Conservation (phyloP, 352 stramenopile genomes). For the Pythium volutum region DNA sequence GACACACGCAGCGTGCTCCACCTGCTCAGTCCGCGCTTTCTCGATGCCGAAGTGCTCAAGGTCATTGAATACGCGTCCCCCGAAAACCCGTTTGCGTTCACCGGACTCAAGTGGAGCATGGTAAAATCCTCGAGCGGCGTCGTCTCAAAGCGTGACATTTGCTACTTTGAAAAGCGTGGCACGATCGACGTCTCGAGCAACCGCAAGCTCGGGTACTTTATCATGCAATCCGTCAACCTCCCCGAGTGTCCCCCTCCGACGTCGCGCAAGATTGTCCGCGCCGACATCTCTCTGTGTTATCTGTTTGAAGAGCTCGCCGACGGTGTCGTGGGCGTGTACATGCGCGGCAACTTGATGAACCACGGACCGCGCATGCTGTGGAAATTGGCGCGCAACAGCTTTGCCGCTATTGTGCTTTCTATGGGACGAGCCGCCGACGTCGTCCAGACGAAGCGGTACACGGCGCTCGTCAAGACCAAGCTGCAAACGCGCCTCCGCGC, state of each 20-base stretch:
- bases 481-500: neutral
- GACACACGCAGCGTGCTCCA: slow-evolving; percentile 8
- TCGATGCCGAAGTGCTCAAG: slow-evolving; percentile 21
- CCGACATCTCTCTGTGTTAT: slow-evolving; percentile 23
- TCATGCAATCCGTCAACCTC: slow-evolving; percentile 23
- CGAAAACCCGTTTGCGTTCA: slow-evolving; percentile 18
- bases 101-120: slow-evolving; percentile 23
- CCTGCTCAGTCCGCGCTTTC: slow-evolving; percentile 21
- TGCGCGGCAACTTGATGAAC: slow-evolving; percentile 17
- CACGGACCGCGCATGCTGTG: slow-evolving; percentile 2
- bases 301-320: slow-evolving; percentile 22
- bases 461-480: neutral
- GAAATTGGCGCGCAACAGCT: slow-evolving; percentile 12
- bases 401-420: slow-evolving; percentile 21
- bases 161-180: slow-evolving; percentile 25
- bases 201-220: slow-evolving; percentile 23
- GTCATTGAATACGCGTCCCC: slow-evolving; percentile 13
- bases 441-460: slow-evolving; percentile 14
- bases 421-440: slow-evolving; percentile 1
- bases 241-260: slow-evolving; percentile 14
- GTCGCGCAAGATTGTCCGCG: slow-evolving; percentile 8
- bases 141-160: slow-evolving; percentile 19
- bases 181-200: slow-evolving; percentile 4
- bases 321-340: slow-evolving; percentile 23
- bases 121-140: slow-evolving; percentile 15